Conservation (phyloP, 108 stramenopile species). For the Nitzschia palea region DNA sequence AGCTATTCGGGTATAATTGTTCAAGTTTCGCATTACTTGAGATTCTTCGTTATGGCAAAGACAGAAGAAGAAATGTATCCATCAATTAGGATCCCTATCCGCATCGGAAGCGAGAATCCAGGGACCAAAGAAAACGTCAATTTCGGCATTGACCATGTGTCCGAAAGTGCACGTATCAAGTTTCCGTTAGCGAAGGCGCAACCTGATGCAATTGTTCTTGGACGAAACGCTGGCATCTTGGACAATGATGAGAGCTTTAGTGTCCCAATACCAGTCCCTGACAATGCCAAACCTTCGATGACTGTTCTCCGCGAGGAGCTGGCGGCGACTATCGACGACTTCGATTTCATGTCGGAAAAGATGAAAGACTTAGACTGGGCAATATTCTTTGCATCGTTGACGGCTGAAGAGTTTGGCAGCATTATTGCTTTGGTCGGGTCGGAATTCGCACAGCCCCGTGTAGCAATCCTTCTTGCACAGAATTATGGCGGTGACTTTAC, state of each 20-base stretch:
- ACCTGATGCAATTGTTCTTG: conserved; percentile 13
- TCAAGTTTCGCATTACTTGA: conserved; percentile 16
- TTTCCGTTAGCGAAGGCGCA: conserved; percentile 6
- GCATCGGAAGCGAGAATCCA: conserved; percentile 1
- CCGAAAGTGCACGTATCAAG: not conserved
- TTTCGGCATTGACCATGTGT: not conserved
- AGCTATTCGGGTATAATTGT: conserved; percentile 4
- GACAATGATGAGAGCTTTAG: conserved; percentile 16
- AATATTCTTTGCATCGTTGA: conserved; percentile 27
- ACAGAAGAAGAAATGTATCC: not conserved
- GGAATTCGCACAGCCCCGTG: conserved; percentile 39
- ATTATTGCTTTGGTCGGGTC: conserved; percentile 31
- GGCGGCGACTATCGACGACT: conserved; percentile 24
- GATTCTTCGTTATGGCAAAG: not conserved
- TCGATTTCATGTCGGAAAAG: conserved; percentile 23
- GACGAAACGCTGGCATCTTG: not conserved
- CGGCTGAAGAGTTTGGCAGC: conserved; percentile 31
- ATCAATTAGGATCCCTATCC: conserved; percentile 11
- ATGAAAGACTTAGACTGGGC: conserved; percentile 33
- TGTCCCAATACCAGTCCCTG: not conserved
- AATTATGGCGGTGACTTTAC: conserved; percentile 33
- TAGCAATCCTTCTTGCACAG: conserved; percentile 33
- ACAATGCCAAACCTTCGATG: conserved; percentile 11
- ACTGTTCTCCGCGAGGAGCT: conserved; percentile 23
- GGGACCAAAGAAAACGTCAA: not conserved